Evolutionary conservation across 495 filamentous ascomycete species (phyloP), one percentile per base, ranked within the genome.

Genomic region (Acidomyces sp.): DNA sequence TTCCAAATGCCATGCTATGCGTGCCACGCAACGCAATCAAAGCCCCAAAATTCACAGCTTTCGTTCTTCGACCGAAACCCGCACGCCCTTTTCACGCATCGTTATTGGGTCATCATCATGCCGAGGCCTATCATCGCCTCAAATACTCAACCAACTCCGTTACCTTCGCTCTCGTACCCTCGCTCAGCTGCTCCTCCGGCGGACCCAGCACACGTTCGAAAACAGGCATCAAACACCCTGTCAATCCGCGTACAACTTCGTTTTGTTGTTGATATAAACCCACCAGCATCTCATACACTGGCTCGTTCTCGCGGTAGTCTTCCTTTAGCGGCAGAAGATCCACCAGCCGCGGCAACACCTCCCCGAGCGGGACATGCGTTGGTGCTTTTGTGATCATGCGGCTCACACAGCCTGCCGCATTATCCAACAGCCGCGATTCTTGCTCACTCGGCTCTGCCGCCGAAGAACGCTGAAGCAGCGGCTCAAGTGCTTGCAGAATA

Each of bases 271-370:
- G 68, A 84, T 79, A 95, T 41, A 96, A 68, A 58, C 80, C 74
- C 56, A 83, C 77, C 53, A 97, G 73, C 74, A 83, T 87, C 51
- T 77, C 70, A 62, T 77, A 97, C 25, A 96, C 74, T 9, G 88
- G 83, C 45, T 82, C 79, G 65, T 97, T 96, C 73, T 97, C 90
- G 60, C 94, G 86, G 48, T 73, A 96, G 59, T 97, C 90, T 51
- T 94, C 87, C 64, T 81, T 85, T 51, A 96, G 64, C 19, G 90
- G 90, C 32, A 97, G 69, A 10, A 90, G 69, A 38, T 67, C 69
- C 15, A 90, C 72, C 29, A 97, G 67, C 2, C 71, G 75, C 18
- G 87, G 86, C 1, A 97, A 70, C 15, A 93, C 81, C 9, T 93
- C 77, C 41, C 70, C 61, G 41, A 85, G 66, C 4, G 87, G 87